phyloP scores from a whole-genome alignment of 176 grass and related monocot species.

The Stipa capillata region DNA sequence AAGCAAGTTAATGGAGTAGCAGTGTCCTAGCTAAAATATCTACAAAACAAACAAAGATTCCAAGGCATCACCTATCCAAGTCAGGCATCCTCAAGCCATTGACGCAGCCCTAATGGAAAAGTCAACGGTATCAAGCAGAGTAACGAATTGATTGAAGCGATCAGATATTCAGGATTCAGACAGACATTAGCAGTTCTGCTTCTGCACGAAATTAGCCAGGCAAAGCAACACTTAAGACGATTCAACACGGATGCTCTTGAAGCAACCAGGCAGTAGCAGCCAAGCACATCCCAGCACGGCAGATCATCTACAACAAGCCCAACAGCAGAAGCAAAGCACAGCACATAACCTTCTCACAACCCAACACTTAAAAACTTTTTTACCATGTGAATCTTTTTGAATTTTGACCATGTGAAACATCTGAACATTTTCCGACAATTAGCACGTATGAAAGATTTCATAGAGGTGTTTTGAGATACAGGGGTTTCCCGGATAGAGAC shows the following conservation, averaged over 20 bases:
- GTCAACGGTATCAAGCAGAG: slow-evolving; percentile 20
- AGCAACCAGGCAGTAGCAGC: neutral
- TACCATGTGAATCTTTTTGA: neutral
- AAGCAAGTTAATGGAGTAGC: neutral
- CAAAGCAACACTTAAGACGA: neutral
- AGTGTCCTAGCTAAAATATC: neutral
- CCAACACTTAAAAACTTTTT: neutral
- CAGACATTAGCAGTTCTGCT: neutral
- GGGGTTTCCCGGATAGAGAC: neutral
- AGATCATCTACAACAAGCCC: neutral
- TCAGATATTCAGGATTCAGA: neutral
- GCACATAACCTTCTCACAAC: neutral
- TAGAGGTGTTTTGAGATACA: slow-evolving; percentile 8
- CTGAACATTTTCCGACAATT: neutral
- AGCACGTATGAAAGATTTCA: neutral
- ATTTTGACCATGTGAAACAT: no score
- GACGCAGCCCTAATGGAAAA: neutral
- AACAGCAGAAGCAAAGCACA: slow-evolving; percentile 11
- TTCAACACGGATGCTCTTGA: neutral
- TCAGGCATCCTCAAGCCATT: neutral
- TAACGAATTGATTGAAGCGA: neutral
- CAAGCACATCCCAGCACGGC: neutral
- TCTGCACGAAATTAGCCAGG: neutral
- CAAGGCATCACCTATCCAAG: neutral
- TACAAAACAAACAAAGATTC: neutral